phyloP scores from a whole-genome alignment of 2,329 filamentous ascomycete species.

The Trichoderma citrinoviride region DNA sequence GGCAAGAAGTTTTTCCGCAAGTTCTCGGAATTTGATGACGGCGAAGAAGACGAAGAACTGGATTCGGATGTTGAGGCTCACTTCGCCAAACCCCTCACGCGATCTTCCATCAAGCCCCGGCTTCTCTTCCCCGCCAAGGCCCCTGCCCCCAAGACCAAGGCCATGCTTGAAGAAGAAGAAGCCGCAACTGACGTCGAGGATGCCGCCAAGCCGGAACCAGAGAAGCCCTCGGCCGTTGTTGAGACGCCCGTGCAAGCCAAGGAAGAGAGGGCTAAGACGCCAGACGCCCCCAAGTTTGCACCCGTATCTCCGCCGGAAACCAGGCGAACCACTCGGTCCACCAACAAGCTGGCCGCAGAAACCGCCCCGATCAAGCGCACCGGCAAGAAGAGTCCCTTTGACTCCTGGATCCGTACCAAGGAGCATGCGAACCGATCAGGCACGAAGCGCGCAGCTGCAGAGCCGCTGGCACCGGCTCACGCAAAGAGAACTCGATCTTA shows the following conservation, averaged over 20 bases:
- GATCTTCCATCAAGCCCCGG: slow-evolving; percentile 68
- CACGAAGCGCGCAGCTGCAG: slow-evolving; percentile 41
- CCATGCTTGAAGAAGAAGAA: slow-evolving; percentile 56
- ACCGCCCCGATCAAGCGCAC: slow-evolving; percentile 42
- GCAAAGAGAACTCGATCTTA: slow-evolving; percentile 40
- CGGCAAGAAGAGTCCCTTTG: slow-evolving; percentile 57
- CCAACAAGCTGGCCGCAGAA: slow-evolving; percentile 48
- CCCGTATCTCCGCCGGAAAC: slow-evolving; percentile 63
- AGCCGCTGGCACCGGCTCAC: slow-evolving; percentile 31
- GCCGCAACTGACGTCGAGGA: slow-evolving; percentile 58
- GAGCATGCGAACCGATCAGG: slow-evolving; percentile 45
- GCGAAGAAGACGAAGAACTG: slow-evolving; percentile 33
- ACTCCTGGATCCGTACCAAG: slow-evolving; percentile 68
- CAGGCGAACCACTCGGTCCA: slow-evolving; percentile 56
- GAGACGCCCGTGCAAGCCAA: slow-evolving; percentile 41
- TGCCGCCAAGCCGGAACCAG: slow-evolving; percentile 33
- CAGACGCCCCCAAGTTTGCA: slow-evolving; percentile 54
- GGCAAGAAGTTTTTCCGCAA: slow-evolving; percentile 77
- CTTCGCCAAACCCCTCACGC: slow-evolving; percentile 52
- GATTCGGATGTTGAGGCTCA: slow-evolving; percentile 37
- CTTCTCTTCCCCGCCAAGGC: slow-evolving; percentile 61
- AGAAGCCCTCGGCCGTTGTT: slow-evolving; percentile 30
- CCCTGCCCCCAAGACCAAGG: slow-evolving; percentile 36
- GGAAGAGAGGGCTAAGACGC: slow-evolving; percentile 41
- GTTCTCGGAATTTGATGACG: slow-evolving; percentile 47